Evolutionary conservation across 495 filamentous ascomycete species (phyloP), one percentile per base, ranked within the genome.

Genomic region (Viridothelium virens): DNA sequence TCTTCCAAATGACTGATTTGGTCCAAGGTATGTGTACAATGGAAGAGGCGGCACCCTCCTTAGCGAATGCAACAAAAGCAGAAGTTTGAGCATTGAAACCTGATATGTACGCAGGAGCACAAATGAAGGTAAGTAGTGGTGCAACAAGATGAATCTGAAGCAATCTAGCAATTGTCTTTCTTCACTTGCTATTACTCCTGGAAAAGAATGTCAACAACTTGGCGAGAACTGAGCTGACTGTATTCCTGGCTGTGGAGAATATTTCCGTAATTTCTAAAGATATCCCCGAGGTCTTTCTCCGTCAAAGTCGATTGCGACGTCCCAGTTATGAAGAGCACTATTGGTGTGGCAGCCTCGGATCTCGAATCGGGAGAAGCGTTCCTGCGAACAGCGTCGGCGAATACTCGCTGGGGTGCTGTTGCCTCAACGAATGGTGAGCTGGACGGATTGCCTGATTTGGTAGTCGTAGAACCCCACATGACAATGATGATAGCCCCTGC

Each of bases 401-500:
- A 59, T 4, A 14, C 53, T 36, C 53, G 53, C 31, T 59, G 53
- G 7, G 18, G 10, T 36, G 31, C 53, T 14, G 53, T 59, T 33
- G 53, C n/a, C 2, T 18, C 31, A 34, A 59, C 11, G 14, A 59
- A 59, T 10, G 53, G 14, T 34, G n/a, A 18, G 14, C n/a, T 53
- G 5, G 48, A 14, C 18, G 5, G 12, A 53, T 5, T 53, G 9
- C 5, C 12, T 11, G 48, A 53, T 5, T 14, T 67, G 64, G 31
- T 25, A 18, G 48, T 53, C 18, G 53, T 10, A 7, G 53, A 36
- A 10, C 25, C 53, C 53, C 72, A 72, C 6, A 72, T 39, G 12
- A 77, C 71, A 9, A 78, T 62, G 0, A 79, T 61, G 50, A 79
- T 66, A 3, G 74, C 75, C 14, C 70, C 69, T 3, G 73, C 73